Evolutionary conservation across 805 yeast genomes (phyloP).

Genomic region (Zygosaccharomyces pseudorouxii): DNA sequence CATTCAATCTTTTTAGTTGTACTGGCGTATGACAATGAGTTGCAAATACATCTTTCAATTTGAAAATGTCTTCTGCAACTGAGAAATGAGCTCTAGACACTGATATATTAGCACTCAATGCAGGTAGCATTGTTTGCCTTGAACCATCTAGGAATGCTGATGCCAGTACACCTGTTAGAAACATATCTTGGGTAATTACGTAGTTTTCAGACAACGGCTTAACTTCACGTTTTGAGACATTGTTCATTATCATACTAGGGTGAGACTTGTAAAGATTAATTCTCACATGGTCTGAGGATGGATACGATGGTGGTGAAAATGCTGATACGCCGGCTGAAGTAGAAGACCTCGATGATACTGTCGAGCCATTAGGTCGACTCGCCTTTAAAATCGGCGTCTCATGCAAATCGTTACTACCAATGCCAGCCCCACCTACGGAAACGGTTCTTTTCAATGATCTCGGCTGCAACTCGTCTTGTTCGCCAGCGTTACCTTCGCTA

Average conservation of each 20-base stretch:
- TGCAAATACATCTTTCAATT: slow-evolving; percentile 25
- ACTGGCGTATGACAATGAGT: slow-evolving; percentile 23
- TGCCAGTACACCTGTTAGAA: slow-evolving; percentile 27
- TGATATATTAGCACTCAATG: slow-evolving; percentile 26
- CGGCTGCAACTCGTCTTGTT: neutral
- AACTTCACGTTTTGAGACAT: slow-evolving; percentile 32
- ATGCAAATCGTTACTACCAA: neutral
- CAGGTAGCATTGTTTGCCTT: slow-evolving; percentile 30
- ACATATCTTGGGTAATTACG: slow-evolving; percentile 29
- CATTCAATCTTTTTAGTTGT: slow-evolving; percentile 24
- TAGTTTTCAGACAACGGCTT: slow-evolving; percentile 34
- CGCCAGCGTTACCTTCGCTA: neutral
- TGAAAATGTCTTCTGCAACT: slow-evolving; percentile 20
- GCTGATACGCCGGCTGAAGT: neutral
- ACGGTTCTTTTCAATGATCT: neutral
- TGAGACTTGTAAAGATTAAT: slow-evolving; percentile 27
- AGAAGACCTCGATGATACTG: neutral
- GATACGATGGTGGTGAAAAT: neutral
- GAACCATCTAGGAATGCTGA: slow-evolving; percentile 29
- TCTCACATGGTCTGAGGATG: slow-evolving; percentile 16
- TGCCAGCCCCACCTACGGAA: neutral
- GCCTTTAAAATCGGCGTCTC: slow-evolving; percentile 1
- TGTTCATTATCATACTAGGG: slow-evolving; percentile 31
- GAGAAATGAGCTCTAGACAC: slow-evolving; percentile 27
- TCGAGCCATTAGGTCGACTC: neutral